Percentiles rank a stretch among this genome's conserved stretches.
These are phyloP conservation scores for Fraxinus baroniana DNA, from an alignment of 305 asterid genomes.

Conservation along the genomic window DNA sequence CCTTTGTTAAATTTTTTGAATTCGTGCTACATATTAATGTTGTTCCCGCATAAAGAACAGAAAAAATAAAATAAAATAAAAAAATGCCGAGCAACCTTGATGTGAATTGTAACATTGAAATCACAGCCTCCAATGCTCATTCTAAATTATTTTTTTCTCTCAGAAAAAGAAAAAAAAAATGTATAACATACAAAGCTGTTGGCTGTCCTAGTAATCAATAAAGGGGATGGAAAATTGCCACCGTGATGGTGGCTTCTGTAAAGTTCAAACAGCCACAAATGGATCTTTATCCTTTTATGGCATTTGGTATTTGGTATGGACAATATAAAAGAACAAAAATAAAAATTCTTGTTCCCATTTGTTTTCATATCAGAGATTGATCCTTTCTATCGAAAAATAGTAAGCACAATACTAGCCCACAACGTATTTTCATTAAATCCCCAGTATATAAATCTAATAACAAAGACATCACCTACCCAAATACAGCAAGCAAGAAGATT, in stretches of 20 bases:
- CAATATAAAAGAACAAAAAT: not conserved
- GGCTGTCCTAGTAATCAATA: too few species aligned
- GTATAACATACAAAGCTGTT: too few species aligned
- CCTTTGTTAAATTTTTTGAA: too few species aligned
- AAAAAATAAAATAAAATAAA: too few species aligned
- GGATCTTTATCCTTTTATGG: too few species aligned
- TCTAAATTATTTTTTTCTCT: not conserved
- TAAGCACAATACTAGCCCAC: not conserved
- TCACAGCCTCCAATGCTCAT: not conserved
- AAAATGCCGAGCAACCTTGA: too few species aligned
- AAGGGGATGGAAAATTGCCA: too few species aligned
- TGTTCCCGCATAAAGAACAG: not conserved
- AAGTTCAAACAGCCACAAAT: too few species aligned
- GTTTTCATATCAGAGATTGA: not conserved
- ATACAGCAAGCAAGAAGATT: slow-evolving; percentile 47
- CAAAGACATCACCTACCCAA: slow-evolving; percentile 36
- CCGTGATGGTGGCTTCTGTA: too few species aligned
- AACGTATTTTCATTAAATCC: not conserved
- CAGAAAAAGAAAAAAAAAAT: not conserved
- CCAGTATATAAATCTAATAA: not conserved
- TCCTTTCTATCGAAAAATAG: not conserved
- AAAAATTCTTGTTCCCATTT: not conserved
- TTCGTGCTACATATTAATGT: not conserved
- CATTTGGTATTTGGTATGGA: too few species aligned
- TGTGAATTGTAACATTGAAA: not conserved